phyloP scores from a whole-genome alignment of 345 rosid genomes.

The Conringia planisiliqua region DNA sequence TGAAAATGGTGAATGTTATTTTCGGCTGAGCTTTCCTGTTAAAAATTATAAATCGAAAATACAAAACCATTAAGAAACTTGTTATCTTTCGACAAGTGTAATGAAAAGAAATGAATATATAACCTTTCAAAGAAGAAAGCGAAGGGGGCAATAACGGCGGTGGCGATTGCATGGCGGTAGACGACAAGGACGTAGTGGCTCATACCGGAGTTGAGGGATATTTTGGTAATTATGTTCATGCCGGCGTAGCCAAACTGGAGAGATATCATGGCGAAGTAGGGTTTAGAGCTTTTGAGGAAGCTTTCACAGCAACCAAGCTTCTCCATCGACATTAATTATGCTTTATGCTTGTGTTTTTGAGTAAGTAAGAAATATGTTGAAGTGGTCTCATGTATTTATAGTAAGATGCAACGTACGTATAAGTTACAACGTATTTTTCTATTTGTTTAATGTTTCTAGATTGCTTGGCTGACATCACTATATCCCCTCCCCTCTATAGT shows the following conservation, averaged over 20 bases:
- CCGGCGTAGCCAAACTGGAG: conserved; percentile 62
- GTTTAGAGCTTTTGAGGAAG: conserved; percentile 37
- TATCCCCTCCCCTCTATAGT: neutral
- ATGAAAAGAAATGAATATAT: neutral
- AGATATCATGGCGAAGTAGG: conserved; percentile 51
- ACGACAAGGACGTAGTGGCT: conserved; percentile 64
- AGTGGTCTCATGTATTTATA: conserved; percentile 25
- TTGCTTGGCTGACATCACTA: conserved; percentile 12
- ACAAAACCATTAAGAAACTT: neutral
- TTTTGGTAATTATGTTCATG: conserved; percentile 49
- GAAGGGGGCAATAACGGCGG: conserved; percentile 61
- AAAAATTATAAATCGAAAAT: neutral
- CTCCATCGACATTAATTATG: conserved; percentile 9
- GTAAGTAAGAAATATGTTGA: neutral
- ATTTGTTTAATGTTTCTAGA: conserved; percentile 10
- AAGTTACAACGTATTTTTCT: neutral
- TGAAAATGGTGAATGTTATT: conserved; percentile 27
- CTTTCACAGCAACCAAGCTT: conserved; percentile 15
- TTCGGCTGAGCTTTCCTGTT: conserved; percentile 26
- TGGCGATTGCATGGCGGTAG: conserved; percentile 66
- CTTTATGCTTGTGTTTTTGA: conserved; percentile 4
- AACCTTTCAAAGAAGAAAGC: conserved; percentile 66
- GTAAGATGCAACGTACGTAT: neutral
- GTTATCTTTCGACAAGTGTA: neutral
- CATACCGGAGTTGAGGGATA: conserved; percentile 52